Evolutionary conservation across 768 basidiomycete species (phyloP), one percentile per base, ranked within the genome.

Genomic region (Leccinum pellstonianum): DNA sequence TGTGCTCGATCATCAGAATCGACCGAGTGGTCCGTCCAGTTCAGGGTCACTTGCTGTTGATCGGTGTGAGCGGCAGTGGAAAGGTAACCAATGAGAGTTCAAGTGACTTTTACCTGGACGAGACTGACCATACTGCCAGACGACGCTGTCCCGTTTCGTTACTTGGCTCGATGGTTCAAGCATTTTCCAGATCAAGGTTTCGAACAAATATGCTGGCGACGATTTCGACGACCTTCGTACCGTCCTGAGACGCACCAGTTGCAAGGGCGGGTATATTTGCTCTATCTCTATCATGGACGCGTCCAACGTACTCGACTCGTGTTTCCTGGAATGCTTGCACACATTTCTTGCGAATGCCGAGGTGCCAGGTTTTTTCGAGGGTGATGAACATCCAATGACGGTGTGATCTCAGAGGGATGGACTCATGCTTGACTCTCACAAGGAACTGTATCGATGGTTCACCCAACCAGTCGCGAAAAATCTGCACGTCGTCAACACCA

Each of bases 121-220:
- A 56, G 38, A 37, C 64, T 70, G 31, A 64, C 56, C 35, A 60
- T 50, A 12, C 55, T 15, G 31, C 9, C 69, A 98, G 97, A 99
- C 97, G 4, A 99, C 97, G 0, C 77, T 99, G 2, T 98, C 97
- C 41, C 88, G 97, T 51, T 99, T 99, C 73, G 97, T 99, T 23
- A 96, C 97, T 0, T 99, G 97, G 97, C 98, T 99, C 88, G 98
- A 99, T 67, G 97, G 97, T 48, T 79, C 98, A 55, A 97, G 92
- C 71, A 95, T 99, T 66, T 99, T 97, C 83, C 97, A 99, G 73
- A 97, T 99, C 82, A 98, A 98, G 73, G 97, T 98, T 4, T 98
- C 96, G 23, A 99, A 98, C 80, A 96, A 95, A 72, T 99, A 99
- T 73, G 97, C 94, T 2, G 95, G 93, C 23, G 95, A 96, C 15